Evolutionary conservation across 164 flowering plant species (phyloP).

Genomic region (Echeveria elegans): DNA sequence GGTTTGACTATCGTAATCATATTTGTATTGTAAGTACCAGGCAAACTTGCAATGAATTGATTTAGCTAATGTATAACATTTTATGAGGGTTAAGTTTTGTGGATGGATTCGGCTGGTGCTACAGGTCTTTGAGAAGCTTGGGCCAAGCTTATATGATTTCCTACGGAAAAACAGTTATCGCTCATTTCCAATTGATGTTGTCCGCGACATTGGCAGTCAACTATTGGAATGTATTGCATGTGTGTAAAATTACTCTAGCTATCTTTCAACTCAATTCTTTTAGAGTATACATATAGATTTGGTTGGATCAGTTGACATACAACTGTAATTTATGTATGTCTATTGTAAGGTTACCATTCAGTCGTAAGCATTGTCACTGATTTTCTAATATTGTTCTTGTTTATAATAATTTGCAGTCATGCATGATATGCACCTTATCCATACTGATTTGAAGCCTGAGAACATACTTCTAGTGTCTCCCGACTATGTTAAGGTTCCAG

Average conservation of each 20-base stretch:
- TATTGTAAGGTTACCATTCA: background rate
- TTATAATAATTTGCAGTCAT: conserved; percentile 46
- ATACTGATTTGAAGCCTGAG: conserved; percentile 94
- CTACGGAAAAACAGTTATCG: conserved; percentile 96
- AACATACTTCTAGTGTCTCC: conserved; percentile 86
- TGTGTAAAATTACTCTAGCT: conserved; percentile 69
- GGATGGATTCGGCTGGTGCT: conserved; percentile 67
- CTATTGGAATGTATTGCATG: conserved; percentile 99
- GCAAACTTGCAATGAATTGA: background rate
- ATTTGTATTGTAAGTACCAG: conserved; percentile 90
- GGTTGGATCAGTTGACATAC: background rate
- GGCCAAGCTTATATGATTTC: conserved; percentile 99
- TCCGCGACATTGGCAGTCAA: conserved; percentile 98
- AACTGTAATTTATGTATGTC: background rate
- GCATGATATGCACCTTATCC: conserved; percentile 84
- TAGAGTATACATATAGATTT: background rate
- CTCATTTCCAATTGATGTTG: conserved; percentile 97
- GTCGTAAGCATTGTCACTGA: background rate
- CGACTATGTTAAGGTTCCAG: conserved; percentile 74
- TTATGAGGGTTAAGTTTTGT: conserved; percentile 44
- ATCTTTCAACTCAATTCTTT: conserved; percentile 4
- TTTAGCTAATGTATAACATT: conserved; percentile 36
- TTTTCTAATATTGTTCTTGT: background rate
- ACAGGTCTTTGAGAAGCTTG: conserved; percentile 99
- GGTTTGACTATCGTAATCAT: conserved; percentile 99